Conservation (phyloP, 169 alveolate genomes). For the Eimeria brunetti region DNA sequence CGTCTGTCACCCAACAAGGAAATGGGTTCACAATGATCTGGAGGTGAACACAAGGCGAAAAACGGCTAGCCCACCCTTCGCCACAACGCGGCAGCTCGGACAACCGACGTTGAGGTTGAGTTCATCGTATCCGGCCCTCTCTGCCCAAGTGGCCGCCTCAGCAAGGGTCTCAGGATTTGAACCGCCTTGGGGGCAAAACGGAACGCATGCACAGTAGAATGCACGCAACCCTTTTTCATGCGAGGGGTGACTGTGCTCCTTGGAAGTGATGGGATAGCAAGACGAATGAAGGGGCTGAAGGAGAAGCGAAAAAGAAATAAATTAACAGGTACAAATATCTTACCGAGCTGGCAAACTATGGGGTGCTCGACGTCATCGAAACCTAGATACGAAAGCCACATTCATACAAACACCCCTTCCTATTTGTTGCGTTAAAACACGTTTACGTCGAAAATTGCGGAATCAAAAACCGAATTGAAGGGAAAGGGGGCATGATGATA, state of each 20-base stretch:
- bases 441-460: not conserved
- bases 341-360: slow-evolving; percentile 95
- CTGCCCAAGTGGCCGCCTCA: slow-evolving; percentile 93
- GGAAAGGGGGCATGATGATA: not conserved
- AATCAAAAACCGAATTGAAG: not conserved
- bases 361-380: slow-evolving; percentile 89
- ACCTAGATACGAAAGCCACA: slow-evolving; percentile 77
- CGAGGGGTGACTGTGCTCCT: not conserved
- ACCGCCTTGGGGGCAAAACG: slow-evolving; percentile 86
- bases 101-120: slow-evolving; percentile 97
- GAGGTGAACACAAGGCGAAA: not conserved
- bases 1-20: not conserved
- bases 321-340: not conserved
- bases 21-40: not conserved
- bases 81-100: slow-evolving; percentile 95
- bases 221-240: not conserved
- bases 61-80: slow-evolving; percentile 82
- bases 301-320: not conserved
- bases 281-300: not conserved
- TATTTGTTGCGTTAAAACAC: not conserved
- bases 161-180: slow-evolving; percentile 91
- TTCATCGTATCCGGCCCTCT: slow-evolving; percentile 94
- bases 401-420: not conserved
- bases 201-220: not conserved
- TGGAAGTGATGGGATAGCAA: not conserved